phyloP scores from a whole-genome alignment of 164 flowering plant genomes.

The Tetracentron sinense region DNA sequence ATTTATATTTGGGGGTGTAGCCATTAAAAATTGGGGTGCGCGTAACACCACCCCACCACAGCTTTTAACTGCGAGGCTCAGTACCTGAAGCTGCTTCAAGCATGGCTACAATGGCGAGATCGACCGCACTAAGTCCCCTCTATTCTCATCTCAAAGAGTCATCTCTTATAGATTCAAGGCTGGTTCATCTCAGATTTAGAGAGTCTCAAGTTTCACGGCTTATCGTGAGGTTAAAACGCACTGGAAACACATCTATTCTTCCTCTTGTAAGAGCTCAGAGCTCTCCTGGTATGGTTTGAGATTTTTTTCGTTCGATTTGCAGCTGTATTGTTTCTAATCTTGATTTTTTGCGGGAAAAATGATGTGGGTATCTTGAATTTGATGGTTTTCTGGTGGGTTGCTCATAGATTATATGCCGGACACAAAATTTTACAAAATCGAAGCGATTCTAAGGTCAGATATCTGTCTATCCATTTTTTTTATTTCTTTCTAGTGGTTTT shows the following conservation, averaged over 20 bases:
- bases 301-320: background rate
- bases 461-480: background rate
- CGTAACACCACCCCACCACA: too few species aligned
- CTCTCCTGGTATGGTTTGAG: slow-evolving; percentile 33
- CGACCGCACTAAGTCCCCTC: slow-evolving; percentile 13
- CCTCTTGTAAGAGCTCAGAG: slow-evolving; percentile 55
- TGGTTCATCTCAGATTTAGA: slow-evolving; percentile 11
- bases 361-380: slow-evolving; percentile 10
- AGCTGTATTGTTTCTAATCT: background rate
- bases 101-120: slow-evolving; percentile 25
- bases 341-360: background rate
- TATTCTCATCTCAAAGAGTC: slow-evolving; percentile 10
- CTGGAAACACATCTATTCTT: slow-evolving; percentile 24
- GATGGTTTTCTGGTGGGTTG: slow-evolving; percentile 12
- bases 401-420: slow-evolving; percentile 58
- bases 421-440: slow-evolving; percentile 84
- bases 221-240: slow-evolving; percentile 19
- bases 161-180: slow-evolving; percentile 9
- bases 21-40: too few species aligned
- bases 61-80: background rate
- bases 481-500: too few species aligned
- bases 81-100: background rate
- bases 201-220: slow-evolving; percentile 16
- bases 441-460: slow-evolving; percentile 79
- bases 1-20: too few species aligned